phyloP scores from a whole-genome alignment of 352 stramenopile genomes.

The Pythium grandisporangium region DNA sequence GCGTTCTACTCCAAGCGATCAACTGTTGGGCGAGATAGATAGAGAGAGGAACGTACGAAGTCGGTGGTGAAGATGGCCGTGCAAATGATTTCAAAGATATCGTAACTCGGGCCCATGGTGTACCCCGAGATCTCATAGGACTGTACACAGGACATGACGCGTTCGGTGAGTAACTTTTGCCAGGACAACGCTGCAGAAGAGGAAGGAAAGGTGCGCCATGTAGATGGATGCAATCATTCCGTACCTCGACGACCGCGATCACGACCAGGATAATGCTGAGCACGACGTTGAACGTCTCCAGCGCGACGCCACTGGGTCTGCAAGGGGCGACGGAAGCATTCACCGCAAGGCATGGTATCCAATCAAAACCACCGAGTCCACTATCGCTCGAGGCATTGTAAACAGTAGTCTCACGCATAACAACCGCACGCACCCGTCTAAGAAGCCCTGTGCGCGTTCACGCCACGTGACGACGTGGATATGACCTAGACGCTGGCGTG shows the following conservation, averaged over 20 bases:
- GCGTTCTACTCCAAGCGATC: too few relatives aligned
- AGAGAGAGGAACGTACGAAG: conserved; percentile 17
- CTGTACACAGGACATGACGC: too few relatives aligned
- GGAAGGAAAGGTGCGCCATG: too few relatives aligned
- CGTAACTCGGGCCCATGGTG: conserved; percentile 8
- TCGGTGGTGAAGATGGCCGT: conserved; percentile 37
- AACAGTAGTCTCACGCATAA: not conserved
- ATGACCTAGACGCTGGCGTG: conserved; percentile 19
- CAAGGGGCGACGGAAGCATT: too few relatives aligned
- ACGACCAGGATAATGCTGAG: conserved; percentile 35
- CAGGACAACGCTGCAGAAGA: too few relatives aligned
- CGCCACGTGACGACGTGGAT: conserved; percentile 31
- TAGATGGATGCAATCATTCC: too few relatives aligned
- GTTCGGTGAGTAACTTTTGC: too few relatives aligned
- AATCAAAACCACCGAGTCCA: too few relatives aligned
- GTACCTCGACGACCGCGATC: conserved; percentile 26
- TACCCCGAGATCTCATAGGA: conserved; percentile 18
- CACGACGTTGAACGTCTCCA: conserved; percentile 33
- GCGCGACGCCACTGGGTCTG: conserved; percentile 18
- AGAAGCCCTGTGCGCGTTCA: conserved; percentile 28
- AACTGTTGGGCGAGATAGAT: too few relatives aligned
- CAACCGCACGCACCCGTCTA: conserved; percentile 21
- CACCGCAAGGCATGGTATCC: too few relatives aligned
- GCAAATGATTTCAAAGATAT: conserved; percentile 21
- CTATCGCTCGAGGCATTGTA: not conserved